Evolutionary conservation across 257 asterid genomes (phyloP).

Genomic region (Solanum etuberosum): DNA sequence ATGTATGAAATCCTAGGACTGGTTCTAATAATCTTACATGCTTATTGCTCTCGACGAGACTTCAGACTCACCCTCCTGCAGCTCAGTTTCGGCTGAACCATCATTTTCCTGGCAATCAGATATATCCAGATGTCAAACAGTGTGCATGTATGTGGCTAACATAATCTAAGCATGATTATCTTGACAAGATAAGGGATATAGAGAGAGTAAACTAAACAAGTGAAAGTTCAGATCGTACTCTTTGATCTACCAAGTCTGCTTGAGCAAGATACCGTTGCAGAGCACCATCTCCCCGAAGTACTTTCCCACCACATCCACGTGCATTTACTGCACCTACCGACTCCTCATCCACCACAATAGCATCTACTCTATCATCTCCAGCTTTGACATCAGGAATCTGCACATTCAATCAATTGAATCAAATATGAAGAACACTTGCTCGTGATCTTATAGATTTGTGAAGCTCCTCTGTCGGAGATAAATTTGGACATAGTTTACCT

Average conservation of each 20-base stretch:
- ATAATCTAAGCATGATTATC: background rate
- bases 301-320: conserved; percentile 70
- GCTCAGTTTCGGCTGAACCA: conserved; percentile 18
- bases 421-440: background rate
- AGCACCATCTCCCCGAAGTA: conserved; percentile 70
- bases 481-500: conserved; percentile 34
- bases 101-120: conserved; percentile 33
- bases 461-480: background rate
- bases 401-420: background rate
- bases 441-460: background rate
- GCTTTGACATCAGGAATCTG: conserved; percentile 72
- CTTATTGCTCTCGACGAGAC: conserved; percentile 66
- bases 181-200: background rate
- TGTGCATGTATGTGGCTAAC: background rate
- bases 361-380: conserved; percentile 58
- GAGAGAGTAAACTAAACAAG: background rate
- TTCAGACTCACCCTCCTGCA: conserved; percentile 45
- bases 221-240: conserved; percentile 19
- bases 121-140: background rate
- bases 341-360: conserved; percentile 72
- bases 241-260: conserved; percentile 20
- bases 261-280: conserved; percentile 46
- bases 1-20: background rate
- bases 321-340: conserved; percentile 45
- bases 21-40: conserved; percentile 28